phyloP scores from a whole-genome alignment of 1,139 yeast species.

The Magnusiomyces paraingens region DNA sequence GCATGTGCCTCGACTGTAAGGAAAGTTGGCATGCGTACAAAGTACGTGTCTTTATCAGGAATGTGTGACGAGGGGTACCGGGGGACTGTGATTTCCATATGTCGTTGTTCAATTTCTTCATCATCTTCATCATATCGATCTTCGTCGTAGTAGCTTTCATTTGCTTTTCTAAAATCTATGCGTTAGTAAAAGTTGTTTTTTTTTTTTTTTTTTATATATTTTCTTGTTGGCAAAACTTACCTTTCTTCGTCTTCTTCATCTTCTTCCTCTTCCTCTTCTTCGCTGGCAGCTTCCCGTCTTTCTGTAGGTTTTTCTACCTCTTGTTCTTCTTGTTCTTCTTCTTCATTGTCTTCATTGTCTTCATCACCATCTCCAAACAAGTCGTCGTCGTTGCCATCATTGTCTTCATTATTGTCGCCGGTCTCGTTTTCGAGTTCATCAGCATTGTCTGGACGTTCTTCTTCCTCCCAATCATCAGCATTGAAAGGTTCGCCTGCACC shows the following conservation, averaged over 20 bases:
- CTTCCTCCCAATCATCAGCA: too few species aligned
- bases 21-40: conserved; percentile 74
- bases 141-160: conserved; percentile 20
- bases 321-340: conserved; percentile 18
- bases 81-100: conserved; percentile 59
- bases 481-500: too few species aligned
- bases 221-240: neutral
- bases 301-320: conserved; percentile 16
- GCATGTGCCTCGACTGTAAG: conserved; percentile 79
- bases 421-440: conserved; percentile 22
- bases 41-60: conserved; percentile 38
- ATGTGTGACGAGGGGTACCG: conserved; percentile 56
- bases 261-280: conserved; percentile 12
- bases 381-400: conserved; percentile 15
- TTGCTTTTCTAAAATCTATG: conserved; percentile 1
- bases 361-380: conserved; percentile 13
- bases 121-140: conserved; percentile 20
- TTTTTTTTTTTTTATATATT: neutral
- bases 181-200: neutral
- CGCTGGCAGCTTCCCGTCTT: neutral
- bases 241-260: conserved; percentile 14
- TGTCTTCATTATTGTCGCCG: conserved; percentile 15
- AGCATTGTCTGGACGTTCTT: conserved; percentile 12
- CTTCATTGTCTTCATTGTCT: conserved; percentile 14
- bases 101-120: conserved; percentile 40